phyloP scores from a whole-genome alignment of 805 yeast species.

The Barnettozyma botsteinii region DNA sequence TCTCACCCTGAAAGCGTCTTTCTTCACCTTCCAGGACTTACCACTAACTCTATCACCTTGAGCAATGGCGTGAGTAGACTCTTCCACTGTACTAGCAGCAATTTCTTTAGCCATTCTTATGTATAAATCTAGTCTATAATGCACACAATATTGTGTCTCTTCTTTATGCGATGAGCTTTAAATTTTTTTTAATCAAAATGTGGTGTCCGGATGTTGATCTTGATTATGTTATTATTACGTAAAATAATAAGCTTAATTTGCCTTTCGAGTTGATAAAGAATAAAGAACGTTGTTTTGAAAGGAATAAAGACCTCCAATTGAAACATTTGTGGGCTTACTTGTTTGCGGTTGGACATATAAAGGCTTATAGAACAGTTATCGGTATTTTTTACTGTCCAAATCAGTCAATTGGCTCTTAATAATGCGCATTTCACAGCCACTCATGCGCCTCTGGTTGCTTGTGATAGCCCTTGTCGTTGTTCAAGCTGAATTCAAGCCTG shows the following conservation, averaged over 20 bases:
- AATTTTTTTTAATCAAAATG: not conserved
- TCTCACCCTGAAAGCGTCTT: slow-evolving; percentile 60
- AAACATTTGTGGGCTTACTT: too few relatives aligned
- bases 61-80: not conserved
- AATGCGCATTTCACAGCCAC: not conserved
- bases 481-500: slow-evolving; percentile 23
- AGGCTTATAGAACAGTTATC: too few relatives aligned
- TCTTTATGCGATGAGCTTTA: slow-evolving; percentile 7
- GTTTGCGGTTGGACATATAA: too few relatives aligned
- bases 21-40: slow-evolving; percentile 66
- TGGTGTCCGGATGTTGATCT: slow-evolving; percentile 11
- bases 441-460: not conserved
- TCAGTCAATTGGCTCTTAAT: too few relatives aligned
- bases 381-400: too few relatives aligned
- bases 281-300: too few relatives aligned
- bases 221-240: not conserved
- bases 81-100: not conserved
- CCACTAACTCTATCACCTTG: slow-evolving; percentile 25
- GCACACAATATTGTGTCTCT: too few relatives aligned
- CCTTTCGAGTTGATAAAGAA: too few relatives aligned
- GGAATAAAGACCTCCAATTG: too few relatives aligned
- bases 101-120: not conserved
- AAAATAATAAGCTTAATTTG: not conserved
- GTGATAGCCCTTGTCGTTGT: not conserved
- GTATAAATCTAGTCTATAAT: too few relatives aligned